Base-by-base conservation (phyloP, 2,329 filamentous ascomycete genomes). In the Venturia asperata region DNA sequence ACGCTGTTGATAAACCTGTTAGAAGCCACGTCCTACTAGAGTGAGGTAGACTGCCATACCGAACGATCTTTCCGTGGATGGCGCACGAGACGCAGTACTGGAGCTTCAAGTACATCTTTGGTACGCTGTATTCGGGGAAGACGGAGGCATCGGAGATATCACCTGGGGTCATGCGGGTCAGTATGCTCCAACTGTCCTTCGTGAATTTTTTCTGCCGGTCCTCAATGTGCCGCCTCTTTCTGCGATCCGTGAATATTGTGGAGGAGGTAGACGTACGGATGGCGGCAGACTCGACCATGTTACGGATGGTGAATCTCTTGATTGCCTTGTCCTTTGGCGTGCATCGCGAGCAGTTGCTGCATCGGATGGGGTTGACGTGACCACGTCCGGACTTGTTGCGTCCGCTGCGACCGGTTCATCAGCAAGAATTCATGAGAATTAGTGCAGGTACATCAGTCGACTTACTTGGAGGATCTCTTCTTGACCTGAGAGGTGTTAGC, bases 61-160 rank as follows among this genome's bases (percentile, higher is more conserved):
- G 93, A 83, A 99, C 95, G 82, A 99, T 99, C 90, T 99, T 99
- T 87, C 94, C 94, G 87, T 99, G 94, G 74, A 99, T 99, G 78
- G 94, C 94, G 84, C 94, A 99, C 82, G 93, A 97, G 79, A 99
- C 94, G 82, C 94, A 99, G 91, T 99, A 99, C 86, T 99, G 94
- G 81, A 99, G 89, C 90, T 99, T 99, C 84, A 99, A 86, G 91
- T 99, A 99, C 95, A 99, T 99, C 91, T 99, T 99, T 83, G 94
- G 94, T 78, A 99, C 93, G 75, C 92, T 92, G 87, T 99, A 99
- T 85, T 99, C 94, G 77, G 90, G 82, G 84, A 97, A 99, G 82
- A 99, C 94, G 77, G 94, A 97, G 78, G 95, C 94, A 81, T 99
- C 94, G 73, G 92, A 97, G 85, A 99, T 99, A 91, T 99, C 94